Evolutionary conservation across 192 early-diverging fungal genomes (phyloP).

Genomic region (Funneliformis mosseae): DNA sequence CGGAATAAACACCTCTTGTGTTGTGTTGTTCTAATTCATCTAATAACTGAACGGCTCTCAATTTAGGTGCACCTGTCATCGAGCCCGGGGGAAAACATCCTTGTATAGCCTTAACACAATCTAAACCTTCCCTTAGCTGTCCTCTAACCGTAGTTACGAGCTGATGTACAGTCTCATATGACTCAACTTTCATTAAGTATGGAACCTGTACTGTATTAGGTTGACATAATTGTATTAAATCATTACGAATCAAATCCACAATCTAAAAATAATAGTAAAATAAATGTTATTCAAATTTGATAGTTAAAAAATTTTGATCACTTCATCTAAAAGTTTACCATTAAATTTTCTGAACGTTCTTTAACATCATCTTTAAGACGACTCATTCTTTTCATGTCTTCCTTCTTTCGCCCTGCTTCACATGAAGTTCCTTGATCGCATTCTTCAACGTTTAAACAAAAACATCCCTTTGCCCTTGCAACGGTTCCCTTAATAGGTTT

Average conservation of each 20-base stretch:
- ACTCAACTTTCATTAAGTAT: conserved; percentile 85
- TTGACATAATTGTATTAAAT: conserved; percentile 75
- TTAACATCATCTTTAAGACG: conserved; percentile 73
- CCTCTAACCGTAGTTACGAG: conserved; percentile 85
- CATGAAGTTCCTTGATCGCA: conserved; percentile 41
- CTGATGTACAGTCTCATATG: conserved; percentile 90
- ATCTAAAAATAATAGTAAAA: conserved; percentile 56
- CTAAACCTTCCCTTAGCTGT: conserved; percentile 58
- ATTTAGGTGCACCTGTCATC: conserved; percentile 98
- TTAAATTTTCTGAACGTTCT: conserved; percentile 94
- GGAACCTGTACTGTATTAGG: conserved; percentile 74
- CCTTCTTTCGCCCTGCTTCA: conserved; percentile 34
- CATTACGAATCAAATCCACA: conserved; percentile 95
- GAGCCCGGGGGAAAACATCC: conserved; percentile 92
- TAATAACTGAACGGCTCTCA: conserved; percentile 78
- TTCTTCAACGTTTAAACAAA: conserved; percentile 44
- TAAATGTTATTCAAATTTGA: conserved; percentile 9
- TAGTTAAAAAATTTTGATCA: neutral
- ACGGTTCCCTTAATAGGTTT: conserved; percentile 96
- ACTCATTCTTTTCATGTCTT: conserved; percentile 46
- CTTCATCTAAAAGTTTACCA: conserved; percentile 57
- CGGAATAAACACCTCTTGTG: conserved; percentile 87
- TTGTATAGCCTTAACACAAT: conserved; percentile 68
- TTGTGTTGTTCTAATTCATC: conserved; percentile 68
- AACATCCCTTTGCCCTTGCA: conserved; percentile 48